Evolutionary conservation across 1,139 yeast species (phyloP).

Genomic region (Hyphopichia pseudoburtonii): DNA sequence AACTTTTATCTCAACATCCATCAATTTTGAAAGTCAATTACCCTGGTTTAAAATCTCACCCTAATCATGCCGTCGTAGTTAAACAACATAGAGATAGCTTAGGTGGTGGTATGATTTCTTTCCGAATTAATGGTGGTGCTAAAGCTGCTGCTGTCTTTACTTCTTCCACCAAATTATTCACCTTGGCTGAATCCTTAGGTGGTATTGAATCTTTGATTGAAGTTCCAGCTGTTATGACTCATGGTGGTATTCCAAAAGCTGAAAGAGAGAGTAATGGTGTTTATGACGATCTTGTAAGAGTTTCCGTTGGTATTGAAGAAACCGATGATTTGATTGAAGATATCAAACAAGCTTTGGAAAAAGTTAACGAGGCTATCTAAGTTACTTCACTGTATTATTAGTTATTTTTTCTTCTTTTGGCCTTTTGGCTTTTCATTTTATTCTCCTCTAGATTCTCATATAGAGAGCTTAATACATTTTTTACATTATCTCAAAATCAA

Average conservation of each 20-base stretch:
- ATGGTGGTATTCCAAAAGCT: conserved; percentile 83
- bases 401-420: neutral
- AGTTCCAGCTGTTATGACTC: conserved; percentile 92
- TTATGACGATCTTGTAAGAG: conserved; percentile 76
- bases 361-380: conserved; percentile 10
- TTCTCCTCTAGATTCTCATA: no score
- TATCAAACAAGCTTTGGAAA: conserved; percentile 64
- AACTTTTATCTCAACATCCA: conserved; percentile 52
- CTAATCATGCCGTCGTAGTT: conserved; percentile 60
- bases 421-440: neutral
- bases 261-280: conserved; percentile 83
- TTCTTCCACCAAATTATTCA: conserved; percentile 71
- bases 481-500: no score
- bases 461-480: no score
- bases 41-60: conserved; percentile 75
- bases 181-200: conserved; percentile 87
- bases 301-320: conserved; percentile 88
- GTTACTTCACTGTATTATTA: neutral
- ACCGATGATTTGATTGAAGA: conserved; percentile 75
- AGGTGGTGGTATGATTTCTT: conserved; percentile 92
- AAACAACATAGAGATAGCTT: conserved; percentile 81
- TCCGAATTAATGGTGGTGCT: conserved; percentile 83
- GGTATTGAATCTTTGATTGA: conserved; percentile 86
- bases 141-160: conserved; percentile 74
- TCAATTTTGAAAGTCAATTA: conserved; percentile 70